Evolutionary conservation across 2,329 filamentous ascomycete species (phyloP).

Genomic region (Verticillium alfalfae): DNA sequence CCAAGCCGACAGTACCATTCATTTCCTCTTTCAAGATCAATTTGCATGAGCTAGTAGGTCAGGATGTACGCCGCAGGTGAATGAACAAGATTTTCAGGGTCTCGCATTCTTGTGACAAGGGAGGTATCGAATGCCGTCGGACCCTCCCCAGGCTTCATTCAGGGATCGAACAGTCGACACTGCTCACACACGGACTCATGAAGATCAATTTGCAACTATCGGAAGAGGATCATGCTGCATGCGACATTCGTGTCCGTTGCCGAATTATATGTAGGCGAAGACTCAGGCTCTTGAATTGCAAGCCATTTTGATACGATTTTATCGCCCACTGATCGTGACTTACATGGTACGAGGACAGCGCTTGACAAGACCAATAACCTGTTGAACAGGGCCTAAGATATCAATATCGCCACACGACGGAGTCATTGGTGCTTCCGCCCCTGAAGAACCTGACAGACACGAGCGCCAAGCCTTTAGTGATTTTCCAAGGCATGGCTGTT

Average conservation of each 20-base stretch:
- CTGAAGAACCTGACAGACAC: background rate
- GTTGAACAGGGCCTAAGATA: background rate
- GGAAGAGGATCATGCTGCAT: too few relatives aligned
- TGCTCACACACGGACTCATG: too few relatives aligned
- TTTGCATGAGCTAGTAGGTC: background rate
- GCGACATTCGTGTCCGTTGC: too few relatives aligned
- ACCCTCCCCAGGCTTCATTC: too few relatives aligned
- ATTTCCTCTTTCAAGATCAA: too few relatives aligned
- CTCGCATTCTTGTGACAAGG: too few relatives aligned
- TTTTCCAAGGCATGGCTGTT: background rate
- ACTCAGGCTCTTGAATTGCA: background rate
- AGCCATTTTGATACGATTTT: background rate
- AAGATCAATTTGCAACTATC: too few relatives aligned
- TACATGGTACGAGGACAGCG: background rate
- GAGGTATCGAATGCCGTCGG: too few relatives aligned
- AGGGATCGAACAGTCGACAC: too few relatives aligned
- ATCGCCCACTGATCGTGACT: too few relatives aligned
- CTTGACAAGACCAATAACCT: background rate
- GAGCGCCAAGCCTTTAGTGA: background rate
- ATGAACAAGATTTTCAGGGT: too few relatives aligned
- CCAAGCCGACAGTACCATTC: background rate
- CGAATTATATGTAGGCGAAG: too few relatives aligned
- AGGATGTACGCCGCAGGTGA: background rate
- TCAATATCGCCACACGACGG: background rate
- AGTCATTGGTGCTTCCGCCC: background rate